A percentile compares a stretch with the other conserved stretches of the same genome.
These are phyloP conservation scores for Beauveria medogensis DNA, from an alignment of 2,329 filamentous ascomycete genomes.

Conservation along the genomic window DNA sequence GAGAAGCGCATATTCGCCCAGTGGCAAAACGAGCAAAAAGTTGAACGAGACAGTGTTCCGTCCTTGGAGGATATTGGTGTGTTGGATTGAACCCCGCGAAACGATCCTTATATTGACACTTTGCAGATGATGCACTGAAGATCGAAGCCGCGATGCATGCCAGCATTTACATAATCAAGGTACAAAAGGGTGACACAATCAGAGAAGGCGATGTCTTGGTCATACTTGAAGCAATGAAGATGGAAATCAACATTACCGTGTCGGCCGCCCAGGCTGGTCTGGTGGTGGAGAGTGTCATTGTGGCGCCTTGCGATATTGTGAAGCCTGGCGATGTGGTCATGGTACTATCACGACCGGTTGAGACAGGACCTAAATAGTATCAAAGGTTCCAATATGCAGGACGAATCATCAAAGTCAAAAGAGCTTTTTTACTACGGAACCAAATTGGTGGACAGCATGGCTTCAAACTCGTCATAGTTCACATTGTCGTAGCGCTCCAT, in stretches of 20 bases:
- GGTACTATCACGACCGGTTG: background rate
- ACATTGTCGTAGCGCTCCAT: constrained; percentile 1
- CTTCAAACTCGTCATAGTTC: constrained; percentile 11
- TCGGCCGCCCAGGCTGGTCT: background rate
- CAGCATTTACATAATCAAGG: constrained; percentile 45
- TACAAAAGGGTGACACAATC: constrained; percentile 32
- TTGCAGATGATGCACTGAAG: constrained; percentile 20
- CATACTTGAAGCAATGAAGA: constrained; percentile 50
- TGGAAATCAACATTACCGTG: constrained; percentile 40
- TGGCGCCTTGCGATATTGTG: constrained; percentile 8
- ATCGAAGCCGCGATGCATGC: constrained; percentile 38
- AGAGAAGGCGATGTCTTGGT: constrained; percentile 33
- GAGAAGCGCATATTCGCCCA: constrained; percentile 19
- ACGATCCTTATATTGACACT: background rate
- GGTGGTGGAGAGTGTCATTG: background rate
- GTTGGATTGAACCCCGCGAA: background rate
- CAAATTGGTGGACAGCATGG: constrained; percentile 12
- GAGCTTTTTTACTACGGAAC: background rate
- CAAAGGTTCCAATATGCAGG: background rate
- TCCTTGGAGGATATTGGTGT: constrained; percentile 12
- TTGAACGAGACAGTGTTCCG: constrained; percentile 11
- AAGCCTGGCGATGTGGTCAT: constrained; percentile 7
- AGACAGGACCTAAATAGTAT: background rate
- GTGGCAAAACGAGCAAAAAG: constrained; percentile 22
- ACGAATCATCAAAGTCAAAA: background rate